These are phyloP conservation scores for Furcasterigmium sp. DNA, from an alignment of 2,329 filamentous ascomycete species.

Conservation along the genomic window DNA sequence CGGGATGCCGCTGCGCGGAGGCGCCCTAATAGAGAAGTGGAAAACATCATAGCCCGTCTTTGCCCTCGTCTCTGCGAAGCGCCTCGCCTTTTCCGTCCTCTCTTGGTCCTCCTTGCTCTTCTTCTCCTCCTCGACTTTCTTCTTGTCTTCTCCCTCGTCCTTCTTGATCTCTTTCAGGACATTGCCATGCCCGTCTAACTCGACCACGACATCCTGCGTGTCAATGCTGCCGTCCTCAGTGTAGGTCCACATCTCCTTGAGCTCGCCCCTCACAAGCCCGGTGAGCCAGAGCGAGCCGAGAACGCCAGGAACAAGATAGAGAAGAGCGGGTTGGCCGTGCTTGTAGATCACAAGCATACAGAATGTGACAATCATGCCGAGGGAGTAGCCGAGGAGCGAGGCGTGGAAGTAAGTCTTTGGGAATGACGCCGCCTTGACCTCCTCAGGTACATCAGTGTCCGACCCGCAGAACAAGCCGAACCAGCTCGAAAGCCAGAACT, in stretches of 20 bases:
- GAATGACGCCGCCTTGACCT: slow-evolving; percentile 49
- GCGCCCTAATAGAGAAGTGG: slow-evolving; percentile 16
- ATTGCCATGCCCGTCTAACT: slow-evolving; percentile 44
- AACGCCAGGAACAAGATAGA: slow-evolving; percentile 89
- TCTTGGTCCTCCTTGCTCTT: slow-evolving; percentile 11
- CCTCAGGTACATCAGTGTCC: slow-evolving; percentile 20
- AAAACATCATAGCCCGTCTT: slow-evolving; percentile 15
- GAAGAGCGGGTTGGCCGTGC: slow-evolving; percentile 81
- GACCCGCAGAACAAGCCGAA: slow-evolving; percentile 10
- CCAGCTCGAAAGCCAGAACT: slow-evolving; percentile 62
- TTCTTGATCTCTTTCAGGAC: slow-evolving; percentile 33
- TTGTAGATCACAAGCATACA: slow-evolving; percentile 71
- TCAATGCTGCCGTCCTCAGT: slow-evolving; percentile 65
- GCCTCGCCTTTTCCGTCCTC: slow-evolving; percentile 9
- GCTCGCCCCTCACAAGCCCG: slow-evolving; percentile 64
- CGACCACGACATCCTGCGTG: slow-evolving; percentile 48
- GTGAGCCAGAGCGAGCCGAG: slow-evolving; percentile 71
- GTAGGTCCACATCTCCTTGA: slow-evolving; percentile 73
- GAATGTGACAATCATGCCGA: slow-evolving; percentile 74
- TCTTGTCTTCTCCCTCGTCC: slow-evolving; percentile 28
- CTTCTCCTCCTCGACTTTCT: slow-evolving; percentile 19
- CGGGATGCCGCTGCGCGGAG: neutral
- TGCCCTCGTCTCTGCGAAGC: neutral
- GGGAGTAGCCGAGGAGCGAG: slow-evolving; percentile 67
- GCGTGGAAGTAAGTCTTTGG: slow-evolving; percentile 82